A percentile compares a stretch with the other conserved stretches of the same genome.
These are phyloP conservation scores for Volutella citrinella DNA, from an alignment of 2,329 filamentous ascomycete species.

Conservation along the genomic window DNA sequence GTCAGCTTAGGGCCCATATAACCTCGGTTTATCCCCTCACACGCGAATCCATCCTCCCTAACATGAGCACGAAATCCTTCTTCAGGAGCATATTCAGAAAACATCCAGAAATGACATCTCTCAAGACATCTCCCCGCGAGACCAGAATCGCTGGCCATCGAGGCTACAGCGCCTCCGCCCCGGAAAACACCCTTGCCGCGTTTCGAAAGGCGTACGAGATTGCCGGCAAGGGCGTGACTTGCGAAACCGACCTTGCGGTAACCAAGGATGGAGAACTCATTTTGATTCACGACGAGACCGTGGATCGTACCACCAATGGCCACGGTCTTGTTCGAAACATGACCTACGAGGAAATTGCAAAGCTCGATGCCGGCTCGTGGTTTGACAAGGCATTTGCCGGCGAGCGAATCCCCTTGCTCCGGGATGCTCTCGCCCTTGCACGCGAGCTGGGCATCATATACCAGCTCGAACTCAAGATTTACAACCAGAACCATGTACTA, in stretches of 20 bases:
- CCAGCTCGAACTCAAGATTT: conserved; percentile 11
- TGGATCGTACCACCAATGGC: conserved; percentile 11
- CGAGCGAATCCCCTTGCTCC: conserved; percentile 5
- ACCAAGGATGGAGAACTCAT: conserved; percentile 9
- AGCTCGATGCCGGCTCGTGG: conserved; percentile 7
- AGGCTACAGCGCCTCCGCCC: conserved; percentile 6
- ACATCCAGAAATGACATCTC: neutral
- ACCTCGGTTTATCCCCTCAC: too few relatives aligned
- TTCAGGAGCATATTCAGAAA: neutral
- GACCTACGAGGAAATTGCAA: conserved; percentile 7
- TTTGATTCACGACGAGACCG: conserved; percentile 9
- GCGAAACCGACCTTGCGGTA: conserved; percentile 9
- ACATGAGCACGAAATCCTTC: neutral
- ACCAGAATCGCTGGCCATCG: conserved; percentile 6
- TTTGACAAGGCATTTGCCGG: conserved; percentile 7
- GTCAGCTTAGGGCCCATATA: too few relatives aligned
- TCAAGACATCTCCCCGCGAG: neutral
- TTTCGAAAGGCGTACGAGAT: conserved; percentile 5
- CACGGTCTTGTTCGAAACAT: conserved; percentile 8
- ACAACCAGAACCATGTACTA: conserved; percentile 6
- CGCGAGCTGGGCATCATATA: conserved; percentile 7
- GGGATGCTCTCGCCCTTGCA: conserved; percentile 6
- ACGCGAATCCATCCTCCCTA: too few relatives aligned
- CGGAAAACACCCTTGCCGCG: conserved; percentile 7
- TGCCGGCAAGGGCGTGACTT: conserved; percentile 6